A percentile compares a stretch with the other conserved stretches of the same genome.
These are phyloP conservation scores for Xylaria castorea DNA, from an alignment of 495 filamentous ascomycete species.

Conservation along the genomic window DNA sequence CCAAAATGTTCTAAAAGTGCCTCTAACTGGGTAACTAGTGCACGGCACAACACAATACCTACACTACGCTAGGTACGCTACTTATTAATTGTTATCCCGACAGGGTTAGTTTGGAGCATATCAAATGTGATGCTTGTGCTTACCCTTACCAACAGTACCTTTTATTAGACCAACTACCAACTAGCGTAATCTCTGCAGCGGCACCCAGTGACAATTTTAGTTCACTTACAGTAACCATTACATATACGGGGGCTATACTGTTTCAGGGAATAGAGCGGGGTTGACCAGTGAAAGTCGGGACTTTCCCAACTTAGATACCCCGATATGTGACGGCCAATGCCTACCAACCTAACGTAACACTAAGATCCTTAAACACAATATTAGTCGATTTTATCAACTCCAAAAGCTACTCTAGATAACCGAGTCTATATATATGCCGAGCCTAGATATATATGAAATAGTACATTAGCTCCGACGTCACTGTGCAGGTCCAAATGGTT, in stretches of 20 bases:
- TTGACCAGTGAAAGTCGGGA: not conserved
- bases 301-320: conserved; percentile 23
- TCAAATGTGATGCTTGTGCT: not conserved
- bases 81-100: not conserved
- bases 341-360: not conserved
- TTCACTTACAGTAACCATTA: conserved; percentile 6
- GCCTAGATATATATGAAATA: not conserved
- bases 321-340: not conserved
- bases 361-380: not conserved
- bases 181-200: no score
- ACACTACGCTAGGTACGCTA: not conserved
- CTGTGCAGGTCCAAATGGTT: not conserved
- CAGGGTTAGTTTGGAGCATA: not conserved
- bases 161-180: no score
- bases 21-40: not conserved
- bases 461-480: not conserved
- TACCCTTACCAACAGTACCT: not conserved
- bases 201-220: not conserved
- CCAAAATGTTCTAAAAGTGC: not conserved
- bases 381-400: conserved; percentile 1
- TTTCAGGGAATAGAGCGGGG: conserved; percentile 5
- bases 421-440: conserved; percentile 4
- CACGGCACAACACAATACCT: not conserved
- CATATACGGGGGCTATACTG: not conserved
- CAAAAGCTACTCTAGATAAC: conserved; percentile 8